These are phyloP conservation scores for Alternaria rosae DNA, from an alignment of 2,329 filamentous ascomycete genomes.

Conservation along the genomic window DNA sequence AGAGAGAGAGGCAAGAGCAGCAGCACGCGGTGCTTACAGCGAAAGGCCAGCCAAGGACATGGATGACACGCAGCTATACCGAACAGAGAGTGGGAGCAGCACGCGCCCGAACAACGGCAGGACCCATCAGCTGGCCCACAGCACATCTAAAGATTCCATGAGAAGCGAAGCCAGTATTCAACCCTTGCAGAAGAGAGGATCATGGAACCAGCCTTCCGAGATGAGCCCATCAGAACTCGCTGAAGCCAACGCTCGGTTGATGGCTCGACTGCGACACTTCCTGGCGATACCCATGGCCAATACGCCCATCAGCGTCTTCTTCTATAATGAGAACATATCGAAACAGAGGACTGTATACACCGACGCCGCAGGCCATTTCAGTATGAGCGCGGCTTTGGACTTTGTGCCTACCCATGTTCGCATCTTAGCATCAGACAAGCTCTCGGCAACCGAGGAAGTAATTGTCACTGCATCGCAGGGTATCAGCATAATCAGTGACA, in stretches of 20 bases:
- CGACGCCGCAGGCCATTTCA: constrained; percentile 89
- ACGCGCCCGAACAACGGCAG: constrained; percentile 29
- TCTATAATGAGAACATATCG: constrained; percentile 86
- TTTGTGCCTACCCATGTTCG: constrained; percentile 91
- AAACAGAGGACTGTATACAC: constrained; percentile 86
- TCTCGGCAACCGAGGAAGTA: constrained; percentile 82
- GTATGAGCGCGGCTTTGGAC: constrained; percentile 77
- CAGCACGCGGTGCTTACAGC: constrained; percentile 76
- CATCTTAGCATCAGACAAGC: constrained; percentile 82
- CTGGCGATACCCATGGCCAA: constrained; percentile 82
- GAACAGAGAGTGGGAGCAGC: constrained; percentile 43
- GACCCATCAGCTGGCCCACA: constrained; percentile 33
- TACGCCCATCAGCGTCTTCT: constrained; percentile 87
- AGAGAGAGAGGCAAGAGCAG: constrained; percentile 73
- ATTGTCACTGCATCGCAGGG: constrained; percentile 78
- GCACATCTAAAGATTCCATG: constrained; percentile 37
- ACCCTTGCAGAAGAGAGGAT: constrained; percentile 56
- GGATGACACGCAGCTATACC: constrained; percentile 51
- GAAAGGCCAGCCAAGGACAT: constrained; percentile 64
- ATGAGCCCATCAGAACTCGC: constrained; percentile 79
- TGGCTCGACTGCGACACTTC: constrained; percentile 88
- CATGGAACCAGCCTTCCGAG: constrained; percentile 62
- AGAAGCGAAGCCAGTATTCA: constrained; percentile 40
- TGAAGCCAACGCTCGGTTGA: constrained; percentile 83
- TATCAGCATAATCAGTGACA: constrained; percentile 93